phyloP scores from a whole-genome alignment of 2,329 filamentous ascomycete genomes.

The Ascochyta fabae region DNA sequence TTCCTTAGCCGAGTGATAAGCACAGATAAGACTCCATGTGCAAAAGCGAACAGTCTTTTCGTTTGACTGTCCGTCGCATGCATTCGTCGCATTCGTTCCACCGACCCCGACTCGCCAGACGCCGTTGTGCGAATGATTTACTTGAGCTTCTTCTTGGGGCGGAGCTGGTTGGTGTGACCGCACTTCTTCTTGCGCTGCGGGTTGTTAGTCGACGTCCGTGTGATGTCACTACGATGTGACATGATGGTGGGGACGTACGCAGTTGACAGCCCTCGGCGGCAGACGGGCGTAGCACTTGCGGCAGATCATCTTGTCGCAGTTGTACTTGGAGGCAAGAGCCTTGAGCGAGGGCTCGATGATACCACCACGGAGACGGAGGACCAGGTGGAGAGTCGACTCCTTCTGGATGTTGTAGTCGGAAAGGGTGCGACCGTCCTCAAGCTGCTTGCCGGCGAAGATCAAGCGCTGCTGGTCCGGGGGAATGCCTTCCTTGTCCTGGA shows the following conservation, averaged over 20 bases:
- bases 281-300: constrained; percentile 99
- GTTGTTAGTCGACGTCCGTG: constrained; percentile 25
- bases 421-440: constrained; percentile 96
- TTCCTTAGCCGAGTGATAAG: constrained; percentile 35
- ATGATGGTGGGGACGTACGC: constrained; percentile 54
- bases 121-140: constrained; percentile 60
- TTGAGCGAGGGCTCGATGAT: constrained; percentile 98
- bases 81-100: constrained; percentile 43
- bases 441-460: constrained; percentile 99
- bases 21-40: constrained; percentile 37
- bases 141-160: constrained; percentile 99
- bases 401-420: constrained; percentile 99
- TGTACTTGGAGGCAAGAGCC: constrained; percentile 98
- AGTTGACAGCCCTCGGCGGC: constrained; percentile 98
- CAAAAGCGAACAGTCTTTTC: constrained; percentile 35
- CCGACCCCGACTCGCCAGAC: constrained; percentile 42
- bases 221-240: neutral
- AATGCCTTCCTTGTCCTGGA: constrained; percentile 99
- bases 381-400: constrained; percentile 98
- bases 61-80: constrained; percentile 34
- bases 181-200: constrained; percentile 86
- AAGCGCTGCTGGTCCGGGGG: constrained; percentile 97
- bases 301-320: constrained; percentile 99
- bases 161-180: constrained; percentile 99
- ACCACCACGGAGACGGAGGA: constrained; percentile 98